phyloP scores from a whole-genome alignment of 2,329 filamentous ascomycete species.

The Colletotrichum brevisporum region DNA sequence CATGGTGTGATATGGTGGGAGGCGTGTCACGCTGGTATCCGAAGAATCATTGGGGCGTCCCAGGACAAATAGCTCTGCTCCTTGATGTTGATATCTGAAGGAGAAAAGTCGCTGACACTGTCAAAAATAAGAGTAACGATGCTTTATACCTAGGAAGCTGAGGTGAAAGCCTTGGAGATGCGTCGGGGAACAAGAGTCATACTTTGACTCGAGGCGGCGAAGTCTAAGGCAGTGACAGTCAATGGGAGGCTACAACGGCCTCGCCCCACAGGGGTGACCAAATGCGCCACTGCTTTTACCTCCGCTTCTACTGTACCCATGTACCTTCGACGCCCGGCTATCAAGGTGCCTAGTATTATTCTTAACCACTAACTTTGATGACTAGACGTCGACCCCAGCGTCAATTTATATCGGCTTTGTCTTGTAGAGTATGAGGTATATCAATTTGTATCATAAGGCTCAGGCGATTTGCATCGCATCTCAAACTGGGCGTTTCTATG shows the following conservation, averaged over 20 bases:
- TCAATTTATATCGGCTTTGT: too few relatives aligned
- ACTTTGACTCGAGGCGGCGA: slow-evolving; percentile 38
- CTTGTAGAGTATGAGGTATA: too few relatives aligned
- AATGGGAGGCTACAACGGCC: slow-evolving; percentile 10
- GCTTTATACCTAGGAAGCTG: slow-evolving; percentile 32
- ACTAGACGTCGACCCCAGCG: too few relatives aligned
- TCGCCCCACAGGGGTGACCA: slow-evolving; percentile 15
- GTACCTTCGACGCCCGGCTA: too few relatives aligned
- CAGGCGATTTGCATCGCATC: too few relatives aligned
- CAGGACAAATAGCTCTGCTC: not conserved
- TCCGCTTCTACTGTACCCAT: not conserved
- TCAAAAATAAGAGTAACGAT: not conserved
- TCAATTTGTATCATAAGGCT: too few relatives aligned
- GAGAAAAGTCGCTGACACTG: not conserved
- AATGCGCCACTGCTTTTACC: slow-evolving; percentile 27
- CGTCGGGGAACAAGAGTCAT: slow-evolving; percentile 35
- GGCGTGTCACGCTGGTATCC: slow-evolving; percentile 45
- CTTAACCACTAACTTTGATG: too few relatives aligned
- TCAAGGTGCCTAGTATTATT: too few relatives aligned
- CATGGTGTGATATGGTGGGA: slow-evolving; percentile 57
- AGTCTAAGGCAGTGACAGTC: slow-evolving; percentile 35
- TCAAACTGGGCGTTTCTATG: too few relatives aligned
- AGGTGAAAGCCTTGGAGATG: slow-evolving; percentile 12
- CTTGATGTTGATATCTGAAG: not conserved
- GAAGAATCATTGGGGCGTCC: slow-evolving; percentile 47